phyloP scores from a whole-genome alignment of 371 early-diverging fungal species.

The Mortierella sp. region DNA sequence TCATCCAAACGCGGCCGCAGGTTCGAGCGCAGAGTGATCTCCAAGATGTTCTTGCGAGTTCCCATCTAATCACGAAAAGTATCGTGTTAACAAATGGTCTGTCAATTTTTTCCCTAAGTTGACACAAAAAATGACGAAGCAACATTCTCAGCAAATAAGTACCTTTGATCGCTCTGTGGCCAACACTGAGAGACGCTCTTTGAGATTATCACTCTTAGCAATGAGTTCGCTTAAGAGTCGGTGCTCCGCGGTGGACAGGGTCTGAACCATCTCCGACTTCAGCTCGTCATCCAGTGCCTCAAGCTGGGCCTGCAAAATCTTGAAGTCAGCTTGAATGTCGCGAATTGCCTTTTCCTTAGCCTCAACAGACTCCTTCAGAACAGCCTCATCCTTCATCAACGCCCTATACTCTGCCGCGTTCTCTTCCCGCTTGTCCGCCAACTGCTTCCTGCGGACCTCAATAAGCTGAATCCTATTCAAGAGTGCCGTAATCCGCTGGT shows the following conservation, averaged over 20 bases:
- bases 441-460: constrained; percentile 66
- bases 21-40: constrained; percentile 78
- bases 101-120: background rate
- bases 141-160: background rate
- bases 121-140: background rate
- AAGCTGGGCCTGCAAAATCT: constrained; percentile 32
- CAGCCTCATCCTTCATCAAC: constrained; percentile 68
- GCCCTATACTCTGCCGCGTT: constrained; percentile 65
- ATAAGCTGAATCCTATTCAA: constrained; percentile 65
- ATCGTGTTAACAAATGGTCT: background rate
- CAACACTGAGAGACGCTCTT: constrained; percentile 38
- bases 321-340: constrained; percentile 32
- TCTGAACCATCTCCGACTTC: constrained; percentile 44
- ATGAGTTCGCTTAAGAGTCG: constrained; percentile 33
- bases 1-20: constrained; percentile 74
- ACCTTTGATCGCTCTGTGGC: constrained; percentile 46
- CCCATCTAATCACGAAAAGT: constrained; percentile 64
- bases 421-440: constrained; percentile 67
- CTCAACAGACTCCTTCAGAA: constrained; percentile 62
- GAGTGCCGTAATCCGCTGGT: constrained; percentile 79
- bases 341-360: constrained; percentile 58
- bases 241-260: constrained; percentile 44
- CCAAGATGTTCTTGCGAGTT: constrained; percentile 75
- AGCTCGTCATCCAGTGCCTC: constrained; percentile 35
- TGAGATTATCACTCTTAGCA: constrained; percentile 23